Evolutionary conservation across 768 basidiomycete genomes (phyloP).

Genomic region (Boletus huronensis): DNA sequence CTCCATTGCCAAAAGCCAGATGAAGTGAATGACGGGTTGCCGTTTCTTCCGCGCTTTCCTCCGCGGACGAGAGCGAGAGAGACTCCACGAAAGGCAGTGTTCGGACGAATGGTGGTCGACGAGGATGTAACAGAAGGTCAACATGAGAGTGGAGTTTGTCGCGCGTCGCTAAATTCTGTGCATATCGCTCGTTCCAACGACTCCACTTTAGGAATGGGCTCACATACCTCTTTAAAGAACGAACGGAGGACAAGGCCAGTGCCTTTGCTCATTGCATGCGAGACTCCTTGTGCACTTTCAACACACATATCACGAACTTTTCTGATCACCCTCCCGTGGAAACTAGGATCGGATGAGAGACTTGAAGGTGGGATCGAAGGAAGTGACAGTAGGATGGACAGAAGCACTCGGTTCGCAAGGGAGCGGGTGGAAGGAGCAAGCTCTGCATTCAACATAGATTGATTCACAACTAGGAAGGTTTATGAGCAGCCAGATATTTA

Average conservation of each 20-base stretch:
- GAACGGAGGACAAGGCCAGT: conserved; percentile 53
- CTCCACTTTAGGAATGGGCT: neutral
- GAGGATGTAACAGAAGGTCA: conserved; percentile 73
- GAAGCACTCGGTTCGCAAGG: conserved; percentile 52
- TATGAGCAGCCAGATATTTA: neutral
- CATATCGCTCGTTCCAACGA: neutral
- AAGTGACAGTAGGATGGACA: conserved; percentile 55
- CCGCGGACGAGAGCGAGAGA: conserved; percentile 56
- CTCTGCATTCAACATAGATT: conserved; percentile 47
- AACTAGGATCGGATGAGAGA: conserved; percentile 48
- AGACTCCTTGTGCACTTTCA: conserved; percentile 51
- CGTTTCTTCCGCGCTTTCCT: conserved; percentile 64
- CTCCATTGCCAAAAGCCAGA: conserved; percentile 26
- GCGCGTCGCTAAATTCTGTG: conserved; percentile 16
- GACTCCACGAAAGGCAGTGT: conserved; percentile 61
- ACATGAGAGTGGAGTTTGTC: conserved; percentile 36
- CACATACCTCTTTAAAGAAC: conserved; percentile 33
- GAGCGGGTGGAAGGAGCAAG: conserved; percentile 55
- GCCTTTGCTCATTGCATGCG: conserved; percentile 57
- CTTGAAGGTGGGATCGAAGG: conserved; percentile 53
- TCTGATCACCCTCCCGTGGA: conserved; percentile 44
- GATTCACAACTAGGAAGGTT: conserved; percentile 44
- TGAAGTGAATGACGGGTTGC: conserved; percentile 42
- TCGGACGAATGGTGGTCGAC: conserved; percentile 71
- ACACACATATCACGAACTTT: conserved; percentile 48